Evolutionary conservation across 805 yeast genomes (phyloP).

Genomic region (Candida mattraensis): DNA sequence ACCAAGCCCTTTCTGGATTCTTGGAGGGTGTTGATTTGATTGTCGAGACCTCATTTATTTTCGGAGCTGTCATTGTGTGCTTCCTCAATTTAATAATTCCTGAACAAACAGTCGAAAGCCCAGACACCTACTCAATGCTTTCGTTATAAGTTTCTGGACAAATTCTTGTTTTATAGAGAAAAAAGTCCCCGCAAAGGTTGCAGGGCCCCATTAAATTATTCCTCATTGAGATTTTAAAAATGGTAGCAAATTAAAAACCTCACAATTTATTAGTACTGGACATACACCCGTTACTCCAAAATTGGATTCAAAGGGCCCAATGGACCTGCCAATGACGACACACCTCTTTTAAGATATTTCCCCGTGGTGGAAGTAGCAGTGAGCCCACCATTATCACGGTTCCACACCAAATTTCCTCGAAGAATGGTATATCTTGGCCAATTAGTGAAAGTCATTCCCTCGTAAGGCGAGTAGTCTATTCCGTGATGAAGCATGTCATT

Average conservation of each 20-base stretch:
- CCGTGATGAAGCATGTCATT: conserved; percentile 37
- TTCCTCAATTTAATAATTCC: conserved; percentile 20
- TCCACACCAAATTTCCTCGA: conserved; percentile 39
- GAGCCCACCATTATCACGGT: conserved; percentile 28
- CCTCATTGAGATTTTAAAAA: background rate
- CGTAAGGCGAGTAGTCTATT: conserved; percentile 41
- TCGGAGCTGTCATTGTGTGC: conserved; percentile 23
- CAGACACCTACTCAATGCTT: conserved; percentile 4
- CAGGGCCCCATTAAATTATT: background rate
- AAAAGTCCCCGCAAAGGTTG: background rate
- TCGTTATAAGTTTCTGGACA: conserved; percentile 3
- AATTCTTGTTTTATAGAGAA: background rate
- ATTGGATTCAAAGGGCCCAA: conserved; percentile 24
- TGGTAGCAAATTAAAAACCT: too few relatives aligned
- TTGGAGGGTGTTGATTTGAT: conserved; percentile 44
- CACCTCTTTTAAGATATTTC: conserved; percentile 29
- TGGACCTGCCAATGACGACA: conserved; percentile 25
- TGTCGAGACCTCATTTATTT: conserved; percentile 38
- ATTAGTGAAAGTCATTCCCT: conserved; percentile 40
- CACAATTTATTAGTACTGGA: too few relatives aligned
- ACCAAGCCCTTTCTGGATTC: conserved; percentile 39
- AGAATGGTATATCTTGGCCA: conserved; percentile 48
- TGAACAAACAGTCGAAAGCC: conserved; percentile 4
- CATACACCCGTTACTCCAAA: conserved; percentile 6
- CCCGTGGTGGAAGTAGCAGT: conserved; percentile 24